phyloP scores from a whole-genome alignment of 2,329 filamentous ascomycete genomes.

The Calonectria henricotiae region DNA sequence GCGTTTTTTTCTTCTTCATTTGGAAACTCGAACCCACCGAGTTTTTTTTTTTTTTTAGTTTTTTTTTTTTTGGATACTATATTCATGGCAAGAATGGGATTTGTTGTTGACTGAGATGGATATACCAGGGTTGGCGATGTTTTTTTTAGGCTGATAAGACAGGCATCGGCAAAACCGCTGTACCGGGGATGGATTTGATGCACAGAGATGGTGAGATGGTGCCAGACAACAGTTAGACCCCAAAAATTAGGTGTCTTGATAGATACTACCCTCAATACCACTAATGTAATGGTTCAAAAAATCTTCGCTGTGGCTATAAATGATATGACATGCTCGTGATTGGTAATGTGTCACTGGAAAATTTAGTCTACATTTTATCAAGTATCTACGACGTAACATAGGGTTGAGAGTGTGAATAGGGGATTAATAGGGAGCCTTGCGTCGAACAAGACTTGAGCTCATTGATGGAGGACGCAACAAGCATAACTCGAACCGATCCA shows the following conservation, averaged over 20 bases:
- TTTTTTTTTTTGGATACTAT: neutral
- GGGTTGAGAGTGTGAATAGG: no score
- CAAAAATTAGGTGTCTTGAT: neutral
- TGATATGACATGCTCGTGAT: neutral
- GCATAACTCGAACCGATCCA: neutral
- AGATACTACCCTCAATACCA: neutral
- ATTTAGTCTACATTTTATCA: no score
- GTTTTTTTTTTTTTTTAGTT: neutral
- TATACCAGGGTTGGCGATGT: slow-evolving; percentile 5
- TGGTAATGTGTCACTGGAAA: no score
- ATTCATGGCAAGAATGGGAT: slow-evolving; percentile 20
- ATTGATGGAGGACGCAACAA: no score
- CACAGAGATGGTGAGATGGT: neutral
- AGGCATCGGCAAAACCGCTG: neutral
- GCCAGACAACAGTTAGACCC: neutral
- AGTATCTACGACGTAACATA: no score
- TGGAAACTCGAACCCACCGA: neutral
- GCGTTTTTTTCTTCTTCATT: slow-evolving; percentile 10
- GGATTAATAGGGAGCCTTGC: no score
- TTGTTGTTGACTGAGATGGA: slow-evolving; percentile 5
- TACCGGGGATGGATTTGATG: neutral
- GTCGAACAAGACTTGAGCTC: no score
- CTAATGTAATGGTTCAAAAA: neutral
- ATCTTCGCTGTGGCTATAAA: no score
- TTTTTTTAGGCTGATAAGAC: slow-evolving; percentile 6